Base-by-base conservation (phyloP, 495 filamentous ascomycete genomes). In the Daldinia vernicosa region DNA sequence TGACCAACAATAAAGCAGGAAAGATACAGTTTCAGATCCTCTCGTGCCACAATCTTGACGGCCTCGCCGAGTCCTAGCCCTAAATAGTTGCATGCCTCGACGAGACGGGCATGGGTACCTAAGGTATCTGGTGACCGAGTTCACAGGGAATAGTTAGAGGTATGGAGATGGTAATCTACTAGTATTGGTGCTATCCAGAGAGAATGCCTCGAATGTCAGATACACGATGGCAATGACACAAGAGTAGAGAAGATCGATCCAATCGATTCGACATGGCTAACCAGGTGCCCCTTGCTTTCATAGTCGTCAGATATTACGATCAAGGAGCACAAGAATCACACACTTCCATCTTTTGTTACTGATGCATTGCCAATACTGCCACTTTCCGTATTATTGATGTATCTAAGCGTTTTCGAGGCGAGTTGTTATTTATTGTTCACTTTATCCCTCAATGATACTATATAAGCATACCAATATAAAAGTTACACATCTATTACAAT, bases 341-440 rank as follows among this genome's bases (percentile, higher is more conserved):
- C 11, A 24, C 22, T 47, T 47, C 19, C 9, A 11, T 47, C 43
- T 12, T 22, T 47, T 3, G 43, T 24, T 24, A 22, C 8, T 1
- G 2, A 47, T 47, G 1, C 19, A 11, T 47, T 9, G 19, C 22
- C 7, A 47, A 47, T 47, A 22, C 17, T 47, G 43, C 43, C 43
- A 47, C 43, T 47, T 47, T 47, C 43, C 43, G 43, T 24, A 47
- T 22, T 47, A 47, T 47, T 47, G 43, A 24, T 47, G 43, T 47
- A 11, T 47, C 43, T 47, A 24, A 47, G 43, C 43, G 43, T 24
- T 12, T 47, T 19, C 1, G 11, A 47, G 19, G 43, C 19, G 7
- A 24, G 9, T 24, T 4, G 9, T 0, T 19, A 12, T 0, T 8
- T 47, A 12, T 0, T 47, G 19, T 47, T 47, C 19, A 14, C 19